Conservation (phyloP, 805 yeast genomes). For the Dipodascopsis tothii region DNA sequence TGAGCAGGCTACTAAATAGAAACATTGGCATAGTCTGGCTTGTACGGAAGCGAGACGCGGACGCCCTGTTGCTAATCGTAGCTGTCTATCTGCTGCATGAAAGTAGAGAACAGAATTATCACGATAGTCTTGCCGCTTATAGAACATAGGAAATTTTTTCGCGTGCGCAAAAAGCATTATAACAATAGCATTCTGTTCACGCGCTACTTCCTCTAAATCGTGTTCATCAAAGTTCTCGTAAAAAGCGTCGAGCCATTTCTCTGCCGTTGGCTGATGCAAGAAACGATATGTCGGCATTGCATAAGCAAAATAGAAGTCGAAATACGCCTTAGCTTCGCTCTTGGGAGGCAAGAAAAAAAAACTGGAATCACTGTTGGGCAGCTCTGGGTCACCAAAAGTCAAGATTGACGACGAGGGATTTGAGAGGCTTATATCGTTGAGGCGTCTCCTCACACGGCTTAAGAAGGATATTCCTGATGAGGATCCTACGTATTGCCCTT, state of each 20-base stretch:
- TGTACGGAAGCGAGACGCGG: constrained; percentile 16
- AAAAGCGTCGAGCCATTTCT: constrained; percentile 15
- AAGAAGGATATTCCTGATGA: constrained; percentile 14
- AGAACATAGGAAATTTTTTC: constrained; percentile 7
- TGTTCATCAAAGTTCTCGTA: constrained; percentile 8
- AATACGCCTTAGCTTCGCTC: constrained; percentile 5
- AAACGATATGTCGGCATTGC: constrained; percentile 21
- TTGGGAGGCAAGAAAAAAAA: constrained; percentile 14
- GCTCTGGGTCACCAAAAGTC: constrained; percentile 14
- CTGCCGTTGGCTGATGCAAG: constrained; percentile 13
- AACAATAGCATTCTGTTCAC: constrained; percentile 14
- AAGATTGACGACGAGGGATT: constrained; percentile 9
- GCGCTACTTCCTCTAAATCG: constrained; percentile 4
- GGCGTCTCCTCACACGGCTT: constrained; percentile 8
- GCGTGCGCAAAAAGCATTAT: constrained; percentile 14
- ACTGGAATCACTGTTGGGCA: constrained; percentile 5
- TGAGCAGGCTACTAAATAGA: constrained; percentile 15
- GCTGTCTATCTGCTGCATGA: constrained; percentile 16
- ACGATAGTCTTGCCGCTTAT: neutral
- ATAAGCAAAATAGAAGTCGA: constrained; percentile 13
- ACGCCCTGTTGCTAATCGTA: constrained; percentile 8
- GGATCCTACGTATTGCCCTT: constrained; percentile 13
- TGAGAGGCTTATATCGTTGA: constrained; percentile 6
- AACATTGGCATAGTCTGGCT: constrained; percentile 17
- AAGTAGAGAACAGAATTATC: constrained; percentile 10